Percentiles rank a stretch among this genome's conserved stretches.
phyloP scores from a whole-genome alignment of 495 filamentous ascomycete species.

The Talaromyces proteolyticus region DNA sequence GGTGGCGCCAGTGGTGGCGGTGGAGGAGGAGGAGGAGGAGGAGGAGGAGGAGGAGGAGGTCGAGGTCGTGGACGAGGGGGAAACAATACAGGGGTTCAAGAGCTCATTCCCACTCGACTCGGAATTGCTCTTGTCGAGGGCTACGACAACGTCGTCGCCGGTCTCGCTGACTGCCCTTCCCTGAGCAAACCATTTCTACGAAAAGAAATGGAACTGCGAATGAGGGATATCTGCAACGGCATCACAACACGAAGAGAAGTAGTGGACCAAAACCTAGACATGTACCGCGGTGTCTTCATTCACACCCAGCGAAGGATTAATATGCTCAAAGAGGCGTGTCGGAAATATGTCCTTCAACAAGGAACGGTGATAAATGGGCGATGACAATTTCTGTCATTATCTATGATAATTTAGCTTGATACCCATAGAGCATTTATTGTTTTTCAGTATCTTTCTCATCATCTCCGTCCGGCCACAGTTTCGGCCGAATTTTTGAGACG shows the following conservation, averaged over 20 bases:
- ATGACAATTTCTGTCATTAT: background rate
- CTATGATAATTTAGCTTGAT: background rate
- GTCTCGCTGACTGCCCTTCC: conserved; percentile 68
- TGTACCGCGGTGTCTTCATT: conserved; percentile 80
- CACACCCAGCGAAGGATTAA: conserved; percentile 67
- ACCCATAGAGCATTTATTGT: background rate
- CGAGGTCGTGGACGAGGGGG: conserved; percentile 35
- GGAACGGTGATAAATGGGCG: conserved; percentile 1
- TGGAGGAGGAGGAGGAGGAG: conserved; percentile 7
- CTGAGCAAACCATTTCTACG: conserved; percentile 94
- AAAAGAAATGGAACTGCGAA: conserved; percentile 93
- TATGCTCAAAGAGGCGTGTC: conserved; percentile 59
- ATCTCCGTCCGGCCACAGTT: background rate
- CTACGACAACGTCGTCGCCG: conserved; percentile 73
- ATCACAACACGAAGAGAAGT: conserved; percentile 64
- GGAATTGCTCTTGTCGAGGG: conserved; percentile 89
- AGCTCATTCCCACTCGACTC: conserved; percentile 86
- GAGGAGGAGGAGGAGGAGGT: conserved; percentile 12
- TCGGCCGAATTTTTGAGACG: too few relatives aligned
- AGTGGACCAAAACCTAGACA: conserved; percentile 70
- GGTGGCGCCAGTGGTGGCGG: conserved; percentile 14
- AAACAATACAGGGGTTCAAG: conserved; percentile 54
- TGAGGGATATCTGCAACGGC: conserved; percentile 95
- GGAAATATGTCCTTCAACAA: conserved; percentile 41
- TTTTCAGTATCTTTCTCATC: background rate